Percentiles rank a stretch among this genome's conserved stretches.
Conservation (phyloP, 208 protist genomes). For the Wallacemonas sp. region DNA sequence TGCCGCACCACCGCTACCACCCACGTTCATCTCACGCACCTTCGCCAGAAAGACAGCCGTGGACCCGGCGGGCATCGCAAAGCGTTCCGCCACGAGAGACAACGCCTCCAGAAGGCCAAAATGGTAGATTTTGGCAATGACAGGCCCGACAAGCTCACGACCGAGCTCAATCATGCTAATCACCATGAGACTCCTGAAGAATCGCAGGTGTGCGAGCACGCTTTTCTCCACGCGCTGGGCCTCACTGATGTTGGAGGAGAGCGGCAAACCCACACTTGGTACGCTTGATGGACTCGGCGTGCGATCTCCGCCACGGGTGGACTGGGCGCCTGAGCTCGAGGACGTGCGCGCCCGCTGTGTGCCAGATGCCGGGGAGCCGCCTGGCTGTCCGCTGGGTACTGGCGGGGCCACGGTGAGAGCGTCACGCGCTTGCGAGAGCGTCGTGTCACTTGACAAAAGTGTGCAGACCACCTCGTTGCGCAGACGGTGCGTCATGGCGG, state of each 20-base stretch:
- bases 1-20: neutral
- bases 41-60: conserved; percentile 33
- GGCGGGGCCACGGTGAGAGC: conserved; percentile 48
- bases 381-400: too few species aligned
- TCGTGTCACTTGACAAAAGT: conserved; percentile 49
- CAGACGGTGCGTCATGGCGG: conserved; percentile 47
- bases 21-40: conserved; percentile 16
- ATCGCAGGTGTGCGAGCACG: conserved; percentile 66
- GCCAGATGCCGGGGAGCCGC: too few species aligned
- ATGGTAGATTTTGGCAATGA: conserved; percentile 62
- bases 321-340: conserved; percentile 8
- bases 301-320: conserved; percentile 9
- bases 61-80: conserved; percentile 45
- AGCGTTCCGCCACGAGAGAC: conserved; percentile 74
- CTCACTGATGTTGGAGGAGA: conserved; percentile 8
- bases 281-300: conserved; percentile 21
- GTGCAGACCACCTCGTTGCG: conserved; percentile 67
- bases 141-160: conserved; percentile 53
- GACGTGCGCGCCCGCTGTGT: too few species aligned
- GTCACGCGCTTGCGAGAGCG: conserved; percentile 50
- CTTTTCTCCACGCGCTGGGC: conserved; percentile 46
- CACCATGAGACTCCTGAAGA: conserved; percentile 61
- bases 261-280: neutral
- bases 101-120: conserved; percentile 63
- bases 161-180: conserved; percentile 62